These are phyloP conservation scores for Sarocladium brachiariae DNA, from an alignment of 2,329 filamentous ascomycete species.

Conservation along the genomic window DNA sequence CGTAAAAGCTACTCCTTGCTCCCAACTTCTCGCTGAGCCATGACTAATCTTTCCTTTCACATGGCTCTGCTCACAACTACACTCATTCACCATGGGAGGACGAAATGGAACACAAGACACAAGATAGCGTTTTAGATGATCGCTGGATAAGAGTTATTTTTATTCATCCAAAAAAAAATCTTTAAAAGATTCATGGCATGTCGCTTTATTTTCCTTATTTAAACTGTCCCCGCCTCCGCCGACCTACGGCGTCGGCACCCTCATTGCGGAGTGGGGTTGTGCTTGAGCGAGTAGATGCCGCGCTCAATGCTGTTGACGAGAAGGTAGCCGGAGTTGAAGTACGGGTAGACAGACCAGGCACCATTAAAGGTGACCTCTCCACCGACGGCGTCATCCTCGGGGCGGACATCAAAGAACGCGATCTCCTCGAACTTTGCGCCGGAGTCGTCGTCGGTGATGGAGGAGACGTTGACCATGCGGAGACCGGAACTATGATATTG, in stretches of 20 bases:
- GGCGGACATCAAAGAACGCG: conserved; percentile 39
- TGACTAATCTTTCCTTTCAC: too few species aligned
- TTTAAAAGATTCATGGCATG: too few species aligned
- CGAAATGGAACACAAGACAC: too few species aligned
- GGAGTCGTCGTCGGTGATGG: conserved; percentile 27
- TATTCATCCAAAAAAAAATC: too few species aligned
- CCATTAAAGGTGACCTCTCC: conserved; percentile 31
- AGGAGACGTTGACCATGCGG: conserved; percentile 27
- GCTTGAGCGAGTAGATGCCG: conserved; percentile 36
- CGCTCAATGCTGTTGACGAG: conserved; percentile 43
- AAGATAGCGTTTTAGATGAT: not conserved
- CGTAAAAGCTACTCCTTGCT: too few species aligned
- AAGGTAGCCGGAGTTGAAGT: conserved; percentile 37
- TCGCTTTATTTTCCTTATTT: not conserved
- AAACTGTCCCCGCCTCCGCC: not conserved
- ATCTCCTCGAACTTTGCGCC: conserved; percentile 32
- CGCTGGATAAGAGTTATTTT: too few species aligned
- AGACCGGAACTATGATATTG: conserved; percentile 27
- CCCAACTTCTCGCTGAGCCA: too few species aligned
- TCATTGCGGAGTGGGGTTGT: conserved; percentile 4
- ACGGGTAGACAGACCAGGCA: conserved; percentile 41
- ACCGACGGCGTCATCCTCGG: conserved; percentile 41
- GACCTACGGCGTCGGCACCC: conserved; percentile 9
- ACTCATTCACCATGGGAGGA: too few species aligned
- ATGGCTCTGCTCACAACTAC: too few species aligned